These are phyloP conservation scores for Aspergillus taichungensis DNA, from an alignment of 495 filamentous ascomycete species.

Conservation along the genomic window DNA sequence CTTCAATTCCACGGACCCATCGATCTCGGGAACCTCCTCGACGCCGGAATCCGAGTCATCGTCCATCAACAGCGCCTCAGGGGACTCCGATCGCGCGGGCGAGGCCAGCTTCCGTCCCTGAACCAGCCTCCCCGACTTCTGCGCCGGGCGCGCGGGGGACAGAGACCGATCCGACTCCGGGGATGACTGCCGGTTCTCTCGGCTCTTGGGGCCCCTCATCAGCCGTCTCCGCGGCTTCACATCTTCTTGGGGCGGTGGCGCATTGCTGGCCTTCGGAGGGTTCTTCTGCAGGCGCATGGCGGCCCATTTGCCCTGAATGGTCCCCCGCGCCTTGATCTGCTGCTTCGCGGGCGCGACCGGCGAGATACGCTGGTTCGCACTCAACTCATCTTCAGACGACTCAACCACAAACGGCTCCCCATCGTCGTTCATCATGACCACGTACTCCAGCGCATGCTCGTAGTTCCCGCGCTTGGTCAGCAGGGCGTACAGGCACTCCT, in stretches of 20 bases:
- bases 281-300: constrained; percentile 29
- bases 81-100: constrained; percentile 33
- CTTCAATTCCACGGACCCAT: constrained; percentile 38
- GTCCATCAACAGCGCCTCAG: constrained; percentile 28
- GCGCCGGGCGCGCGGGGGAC: constrained; percentile 17
- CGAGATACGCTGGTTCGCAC: constrained; percentile 4
- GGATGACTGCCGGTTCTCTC: neutral
- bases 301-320: constrained; percentile 55
- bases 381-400: constrained; percentile 37
- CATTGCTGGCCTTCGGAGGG: constrained; percentile 6
- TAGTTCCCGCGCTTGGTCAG: constrained; percentile 43
- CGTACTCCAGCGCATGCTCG: constrained; percentile 48
- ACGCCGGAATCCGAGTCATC: constrained; percentile 50
- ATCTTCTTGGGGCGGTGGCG: constrained; percentile 17
- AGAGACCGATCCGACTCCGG: neutral
- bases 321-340: constrained; percentile 49
- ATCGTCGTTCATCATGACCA: constrained; percentile 24
- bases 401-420: neutral
- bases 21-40: constrained; percentile 22
- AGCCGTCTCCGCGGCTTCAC: constrained; percentile 29
- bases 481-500: constrained; percentile 45
- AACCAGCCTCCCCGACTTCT: constrained; percentile 43
- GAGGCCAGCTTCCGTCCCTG: constrained; percentile 46
- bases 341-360: constrained; percentile 38
- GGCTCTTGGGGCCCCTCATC: constrained; percentile 30